Percentiles rank a stretch among this genome's conserved stretches.
These are phyloP conservation scores for Chytriomyces confervae DNA, from an alignment of 192 early-diverging fungal species.

Conservation along the genomic window DNA sequence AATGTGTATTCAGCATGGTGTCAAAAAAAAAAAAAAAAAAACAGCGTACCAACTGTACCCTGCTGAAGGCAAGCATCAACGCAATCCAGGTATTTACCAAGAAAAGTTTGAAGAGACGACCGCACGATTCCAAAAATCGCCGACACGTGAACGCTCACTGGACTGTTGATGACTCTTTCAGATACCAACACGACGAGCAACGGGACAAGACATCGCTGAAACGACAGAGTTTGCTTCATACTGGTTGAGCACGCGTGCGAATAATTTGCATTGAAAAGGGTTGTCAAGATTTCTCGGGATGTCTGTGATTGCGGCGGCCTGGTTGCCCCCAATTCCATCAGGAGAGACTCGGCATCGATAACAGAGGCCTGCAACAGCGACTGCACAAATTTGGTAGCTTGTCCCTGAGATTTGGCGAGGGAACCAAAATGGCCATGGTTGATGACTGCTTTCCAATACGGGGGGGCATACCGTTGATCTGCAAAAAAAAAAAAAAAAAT, in stretches of 20 bases:
- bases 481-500: background rate
- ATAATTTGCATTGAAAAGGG: background rate
- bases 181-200: background rate
- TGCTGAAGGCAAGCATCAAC: conserved; percentile 2
- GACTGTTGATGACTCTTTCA: background rate
- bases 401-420: background rate
- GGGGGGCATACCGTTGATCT: background rate
- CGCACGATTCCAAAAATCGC: background rate
- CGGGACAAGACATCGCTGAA: conserved; percentile 13
- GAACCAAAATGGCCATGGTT: background rate
- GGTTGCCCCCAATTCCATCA: background rate
- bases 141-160: conserved; percentile 5
- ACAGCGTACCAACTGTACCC: conserved; percentile 7
- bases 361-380: background rate
- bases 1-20: background rate
- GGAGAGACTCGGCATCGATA: background rate
- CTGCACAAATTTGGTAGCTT: conserved; percentile 10
- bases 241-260: background rate
- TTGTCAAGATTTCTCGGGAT: background rate
- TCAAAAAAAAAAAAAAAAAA: background rate
- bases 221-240: background rate
- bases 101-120: background rate
- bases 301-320: background rate
- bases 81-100: background rate
- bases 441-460: background rate